A percentile compares a stretch with the other conserved stretches of the same genome.
phyloP scores from a whole-genome alignment of 176 grass and related monocot species.

The Alopecurus myosuroides region DNA sequence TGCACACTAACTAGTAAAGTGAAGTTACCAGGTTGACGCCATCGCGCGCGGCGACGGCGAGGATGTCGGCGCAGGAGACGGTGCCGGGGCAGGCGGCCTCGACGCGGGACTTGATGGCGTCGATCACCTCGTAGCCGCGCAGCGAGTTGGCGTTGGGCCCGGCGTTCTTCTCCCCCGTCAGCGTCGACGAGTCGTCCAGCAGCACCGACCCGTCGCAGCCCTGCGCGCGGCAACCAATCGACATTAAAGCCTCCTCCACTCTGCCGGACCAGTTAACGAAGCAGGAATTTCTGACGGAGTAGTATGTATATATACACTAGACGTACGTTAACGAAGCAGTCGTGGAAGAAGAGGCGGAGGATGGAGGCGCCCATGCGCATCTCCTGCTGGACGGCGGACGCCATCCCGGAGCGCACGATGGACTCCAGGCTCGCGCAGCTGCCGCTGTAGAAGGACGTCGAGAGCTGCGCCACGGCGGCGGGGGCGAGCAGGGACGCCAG shows the following conservation, averaged over 20 bases:
- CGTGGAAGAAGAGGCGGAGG: slow-evolving; percentile 95
- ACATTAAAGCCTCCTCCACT: no score
- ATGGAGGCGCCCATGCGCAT: slow-evolving; percentile 67
- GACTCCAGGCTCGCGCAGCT: slow-evolving; percentile 9
- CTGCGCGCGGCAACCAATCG: slow-evolving; percentile 6
- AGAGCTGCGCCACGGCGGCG: neutral
- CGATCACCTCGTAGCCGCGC: slow-evolving; percentile 75
- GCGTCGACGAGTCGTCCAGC: slow-evolving; percentile 59
- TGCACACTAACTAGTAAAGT: neutral
- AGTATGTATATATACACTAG: neutral
- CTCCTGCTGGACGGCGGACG: neutral
- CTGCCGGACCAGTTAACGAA: no score
- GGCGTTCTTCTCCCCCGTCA: slow-evolving; percentile 81
- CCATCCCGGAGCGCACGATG: neutral
- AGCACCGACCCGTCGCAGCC: slow-evolving; percentile 89
- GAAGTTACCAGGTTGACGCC: slow-evolving; percentile 56
- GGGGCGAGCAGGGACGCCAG: neutral
- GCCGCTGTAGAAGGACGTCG: neutral
- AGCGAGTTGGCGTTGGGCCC: slow-evolving; percentile 75
- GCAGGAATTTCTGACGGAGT: neutral
- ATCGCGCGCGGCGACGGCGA: slow-evolving; percentile 70
- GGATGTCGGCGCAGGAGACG: slow-evolving; percentile 75
- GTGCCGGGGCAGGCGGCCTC: slow-evolving; percentile 45
- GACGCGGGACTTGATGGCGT: slow-evolving; percentile 63
- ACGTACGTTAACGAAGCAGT: slow-evolving; percentile 89